Evolutionary conservation across 2,329 filamentous ascomycete species (phyloP), one percentile per base, ranked within the genome.

Genomic region (Penicillium griseofulvum): DNA sequence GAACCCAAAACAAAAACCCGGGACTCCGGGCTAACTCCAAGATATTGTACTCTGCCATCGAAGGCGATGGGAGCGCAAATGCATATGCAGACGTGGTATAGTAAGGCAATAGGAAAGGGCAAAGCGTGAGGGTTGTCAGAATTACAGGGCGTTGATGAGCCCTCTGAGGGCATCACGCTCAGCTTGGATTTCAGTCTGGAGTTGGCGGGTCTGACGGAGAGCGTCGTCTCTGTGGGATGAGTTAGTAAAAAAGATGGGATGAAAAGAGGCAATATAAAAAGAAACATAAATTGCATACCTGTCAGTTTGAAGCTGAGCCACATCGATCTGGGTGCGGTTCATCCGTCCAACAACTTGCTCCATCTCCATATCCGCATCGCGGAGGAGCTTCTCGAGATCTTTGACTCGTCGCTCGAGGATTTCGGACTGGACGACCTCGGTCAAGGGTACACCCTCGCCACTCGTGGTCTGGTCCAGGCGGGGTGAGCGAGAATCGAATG

Each of bases 291-390:
- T 54, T 34, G 9, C 67, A 57, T 70, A 77, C 76, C 75, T 74
- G 60, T 78, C 76, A 57, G 73, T 72, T 73, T 92, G 89, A 55
- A 95, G 79, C 68, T 90, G 84, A 67, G 89, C 84, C 54, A 94
- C 90, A 74, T 92, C 88, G 65, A 92, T 89, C 76, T 94, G 90
- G 10, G 89, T 89, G 64, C 81, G 80, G 74, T 90, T 93, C 87
- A 95, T 93, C 60, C 88, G 82, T 57, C 86, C 81, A 8, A 95
- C 88, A 8, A 94, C 90, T 72, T 90, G 86, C 68, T 90, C 85
- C 88, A 94, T 93, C 75, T 93, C 89, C 47, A 78, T 78, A 66
- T 94, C 90, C 16, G 90, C 88, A 61, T 90, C 84, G 5, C 82
- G 76, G 12, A 95, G 80, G 16, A 92, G 88, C 65, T 85, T 87